These are phyloP conservation scores for Melastoma malabathricum DNA, from an alignment of 345 rosid species.

Conservation along the genomic window DNA sequence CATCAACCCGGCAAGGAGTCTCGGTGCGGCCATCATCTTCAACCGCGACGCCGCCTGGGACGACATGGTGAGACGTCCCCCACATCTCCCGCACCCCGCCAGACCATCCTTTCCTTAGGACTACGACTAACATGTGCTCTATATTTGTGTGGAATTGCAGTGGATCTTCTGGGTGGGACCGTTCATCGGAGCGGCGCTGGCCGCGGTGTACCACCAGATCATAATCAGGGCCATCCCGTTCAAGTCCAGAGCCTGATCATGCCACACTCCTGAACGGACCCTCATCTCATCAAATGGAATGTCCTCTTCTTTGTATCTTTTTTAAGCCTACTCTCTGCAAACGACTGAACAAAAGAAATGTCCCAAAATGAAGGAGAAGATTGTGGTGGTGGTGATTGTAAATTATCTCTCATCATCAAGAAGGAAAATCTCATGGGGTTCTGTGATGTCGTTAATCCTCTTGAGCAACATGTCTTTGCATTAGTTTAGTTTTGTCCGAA, in stretches of 20 bases:
- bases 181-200: conserved; percentile 20
- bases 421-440: no score
- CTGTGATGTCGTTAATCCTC: no score
- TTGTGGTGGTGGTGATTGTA: no score
- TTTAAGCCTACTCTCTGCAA: no score
- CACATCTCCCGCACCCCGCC: not conserved
- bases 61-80: conserved; percentile 15
- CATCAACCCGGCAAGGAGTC: conserved; percentile 40
- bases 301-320: not conserved
- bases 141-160: conserved; percentile 8
- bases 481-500: no score
- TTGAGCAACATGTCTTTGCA: no score
- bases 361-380: no score
- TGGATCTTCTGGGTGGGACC: conserved; percentile 25
- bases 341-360: no score
- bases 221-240: conserved; percentile 20
- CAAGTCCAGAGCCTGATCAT: conserved; percentile 9
- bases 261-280: not conserved
- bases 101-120: no score
- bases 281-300: not conserved
- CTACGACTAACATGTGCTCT: no score
- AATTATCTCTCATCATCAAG: no score
- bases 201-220: conserved; percentile 21
- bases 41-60: conserved; percentile 28
- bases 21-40: conserved; percentile 36